Evolutionary conservation across 2,329 filamentous ascomycete genomes (phyloP), one percentile per base, ranked within the genome.

Genomic region (Epichloe elymi): DNA sequence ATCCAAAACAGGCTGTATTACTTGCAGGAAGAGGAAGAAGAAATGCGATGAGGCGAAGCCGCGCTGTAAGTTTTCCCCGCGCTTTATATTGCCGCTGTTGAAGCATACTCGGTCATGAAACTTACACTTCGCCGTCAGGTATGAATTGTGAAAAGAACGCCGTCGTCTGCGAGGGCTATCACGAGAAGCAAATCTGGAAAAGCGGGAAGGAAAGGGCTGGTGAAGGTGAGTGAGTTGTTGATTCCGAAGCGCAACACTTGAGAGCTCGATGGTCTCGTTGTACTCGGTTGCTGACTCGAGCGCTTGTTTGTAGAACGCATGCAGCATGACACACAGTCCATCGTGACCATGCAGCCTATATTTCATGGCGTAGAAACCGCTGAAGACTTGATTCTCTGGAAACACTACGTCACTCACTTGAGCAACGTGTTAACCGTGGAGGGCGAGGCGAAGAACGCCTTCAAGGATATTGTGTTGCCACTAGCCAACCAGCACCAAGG

Each of bases 141-240:
- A 75, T 88, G 66, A 94, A 94, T 60, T 95, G 89, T 62, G 85
- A 93, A 68, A 95, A 95, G 74, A 95, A 95, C 64, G 88, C 88
- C 8, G 87, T 95, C 12, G 80, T 90, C 12, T 95, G 89, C 63
- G 88, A 95, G 67, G 89, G 89, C 12, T 95, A 95, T 62, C 86
- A 87, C 48, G 85, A 88, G 55, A 88, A 88, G 64, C 85, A 87
- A 53, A 78, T 88, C 49, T 95, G 89, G 89, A 88, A 83, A 65
- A 90, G 87, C 61, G 88, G 88, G 30, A 88, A 80, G 63, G 85
- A 91, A 65, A 84, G 76, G 62, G 76, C 80, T 36, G 82, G 85
- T 70, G 82, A 88, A 70, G 78, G 79, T 80, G 70, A 58, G 69
- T 37, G 70, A 57, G 69, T 35, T 6, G 11, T 47, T 12, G 15